phyloP scores from a whole-genome alignment of 768 basidiomycete species.

The Fistulinella prunicolor region DNA sequence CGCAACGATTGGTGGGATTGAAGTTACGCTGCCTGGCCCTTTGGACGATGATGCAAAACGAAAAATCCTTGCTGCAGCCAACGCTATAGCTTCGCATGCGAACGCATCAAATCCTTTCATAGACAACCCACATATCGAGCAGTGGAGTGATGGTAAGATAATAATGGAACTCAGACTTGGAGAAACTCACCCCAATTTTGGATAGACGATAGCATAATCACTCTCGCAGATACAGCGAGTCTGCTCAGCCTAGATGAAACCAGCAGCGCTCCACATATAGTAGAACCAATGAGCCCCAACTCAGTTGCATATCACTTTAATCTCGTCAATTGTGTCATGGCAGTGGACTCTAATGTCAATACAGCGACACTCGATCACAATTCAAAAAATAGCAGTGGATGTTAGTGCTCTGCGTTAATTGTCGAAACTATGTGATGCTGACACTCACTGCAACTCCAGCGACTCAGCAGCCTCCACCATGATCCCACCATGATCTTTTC shows the following conservation, averaged over 20 bases:
- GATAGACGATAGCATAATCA: not conserved
- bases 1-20: not conserved
- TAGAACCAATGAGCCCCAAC: not conserved
- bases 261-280: not conserved
- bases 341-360: not conserved
- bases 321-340: constrained; percentile 1
- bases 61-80: not conserved
- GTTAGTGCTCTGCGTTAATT: too few species aligned
- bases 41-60: not conserved
- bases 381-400: too few species aligned
- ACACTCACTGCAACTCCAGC: too few species aligned
- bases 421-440: too few species aligned
- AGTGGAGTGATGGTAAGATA: not conserved
- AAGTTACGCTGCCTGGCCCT: not conserved
- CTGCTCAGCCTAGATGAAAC: not conserved
- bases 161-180: not conserved
- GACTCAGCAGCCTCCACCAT: too few species aligned
- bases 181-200: too few species aligned
- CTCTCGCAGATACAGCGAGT: constrained; percentile 1
- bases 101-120: not conserved
- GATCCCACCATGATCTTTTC: too few species aligned
- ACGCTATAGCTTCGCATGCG: not conserved
- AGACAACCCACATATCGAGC: not conserved
- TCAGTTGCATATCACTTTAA: not conserved
- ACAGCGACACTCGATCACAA: too few species aligned